A percentile compares a stretch with the other conserved stretches of the same genome.
Evolutionary conservation across 306 rosid genomes (phyloP).

Genomic region (Vigna reflexopilosa): DNA sequence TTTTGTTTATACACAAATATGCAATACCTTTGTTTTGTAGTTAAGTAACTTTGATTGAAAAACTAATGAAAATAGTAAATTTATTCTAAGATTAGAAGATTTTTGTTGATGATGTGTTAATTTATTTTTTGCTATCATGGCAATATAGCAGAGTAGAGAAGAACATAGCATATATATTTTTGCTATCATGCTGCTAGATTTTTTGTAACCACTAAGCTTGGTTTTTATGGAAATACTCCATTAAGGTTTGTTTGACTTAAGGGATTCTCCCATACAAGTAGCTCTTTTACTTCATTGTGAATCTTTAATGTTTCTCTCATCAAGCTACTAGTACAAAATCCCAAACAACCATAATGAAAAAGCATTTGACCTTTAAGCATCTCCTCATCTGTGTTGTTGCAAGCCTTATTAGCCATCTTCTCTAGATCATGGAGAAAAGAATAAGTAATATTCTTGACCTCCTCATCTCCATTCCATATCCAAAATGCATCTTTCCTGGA

Average conservation of each 20-base stretch:
- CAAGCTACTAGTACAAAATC: constrained; percentile 66
- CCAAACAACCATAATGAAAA: constrained; percentile 64
- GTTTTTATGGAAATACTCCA: constrained; percentile 50
- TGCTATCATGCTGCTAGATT: constrained; percentile 4
- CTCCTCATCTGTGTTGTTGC: constrained; percentile 54
- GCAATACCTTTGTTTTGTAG: background rate
- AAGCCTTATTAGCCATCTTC: constrained; percentile 50
- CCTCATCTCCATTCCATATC: constrained; percentile 50
- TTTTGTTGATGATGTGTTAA: too few relatives aligned
- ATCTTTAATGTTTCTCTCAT: constrained; percentile 64
- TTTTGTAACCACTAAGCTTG: constrained; percentile 22
- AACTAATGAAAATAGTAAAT: background rate
- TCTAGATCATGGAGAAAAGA: constrained; percentile 58
- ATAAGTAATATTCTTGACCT: constrained; percentile 49
- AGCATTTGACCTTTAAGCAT: constrained; percentile 53
- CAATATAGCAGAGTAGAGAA: too few relatives aligned
- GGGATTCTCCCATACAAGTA: constrained; percentile 69
- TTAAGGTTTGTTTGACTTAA: constrained; percentile 46
- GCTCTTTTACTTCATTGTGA: constrained; percentile 58
- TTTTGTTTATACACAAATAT: too few relatives aligned
- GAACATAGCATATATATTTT: too few relatives aligned
- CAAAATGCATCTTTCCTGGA: constrained; percentile 41
- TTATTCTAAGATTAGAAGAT: too few relatives aligned
- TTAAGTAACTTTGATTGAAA: background rate
- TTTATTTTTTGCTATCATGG: too few relatives aligned